These are phyloP conservation scores for Aspergillus taichungensis DNA, from an alignment of 495 filamentous ascomycete species.

Conservation along the genomic window DNA sequence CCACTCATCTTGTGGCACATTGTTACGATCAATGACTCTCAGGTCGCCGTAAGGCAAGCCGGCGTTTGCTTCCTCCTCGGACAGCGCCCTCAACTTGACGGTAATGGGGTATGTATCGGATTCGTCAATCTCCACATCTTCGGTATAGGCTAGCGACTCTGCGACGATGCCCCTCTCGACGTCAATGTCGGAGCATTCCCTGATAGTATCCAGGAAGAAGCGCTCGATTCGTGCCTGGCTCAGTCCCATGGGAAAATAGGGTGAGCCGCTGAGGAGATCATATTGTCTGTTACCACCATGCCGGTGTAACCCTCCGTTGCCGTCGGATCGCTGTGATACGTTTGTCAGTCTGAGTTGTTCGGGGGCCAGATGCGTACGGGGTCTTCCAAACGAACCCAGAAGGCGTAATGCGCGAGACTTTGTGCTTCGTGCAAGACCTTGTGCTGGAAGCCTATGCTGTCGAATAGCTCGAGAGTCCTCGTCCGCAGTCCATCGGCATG, in stretches of 20 bases:
- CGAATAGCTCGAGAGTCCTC: slow-evolving; percentile 57
- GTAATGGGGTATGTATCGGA: slow-evolving; percentile 44
- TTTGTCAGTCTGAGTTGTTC: neutral
- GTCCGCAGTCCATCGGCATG: slow-evolving; percentile 54
- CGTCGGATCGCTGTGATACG: slow-evolving; percentile 20
- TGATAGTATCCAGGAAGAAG: slow-evolving; percentile 45
- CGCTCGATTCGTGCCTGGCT: slow-evolving; percentile 50
- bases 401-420: slow-evolving; percentile 35
- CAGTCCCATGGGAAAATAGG: slow-evolving; percentile 43
- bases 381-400: slow-evolving; percentile 15
- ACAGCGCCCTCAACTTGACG: slow-evolving; percentile 36
- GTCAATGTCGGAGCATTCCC: slow-evolving; percentile 33
- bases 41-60: slow-evolving; percentile 4
- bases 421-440: slow-evolving; percentile 51
- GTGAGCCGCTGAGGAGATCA: slow-evolving; percentile 39
- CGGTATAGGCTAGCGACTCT: slow-evolving; percentile 37
- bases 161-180: slow-evolving; percentile 44
- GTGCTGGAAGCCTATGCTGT: slow-evolving; percentile 56
- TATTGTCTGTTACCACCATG: slow-evolving; percentile 36
- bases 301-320: slow-evolving; percentile 39
- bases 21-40: slow-evolving; percentile 43
- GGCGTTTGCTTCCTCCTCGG: slow-evolving; percentile 34
- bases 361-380: too few relatives aligned
- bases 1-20: slow-evolving; percentile 45
- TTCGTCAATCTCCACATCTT: slow-evolving; percentile 26